Base-by-base conservation (phyloP, 331 rosid genomes). In the Rosa hybrid region DNA sequence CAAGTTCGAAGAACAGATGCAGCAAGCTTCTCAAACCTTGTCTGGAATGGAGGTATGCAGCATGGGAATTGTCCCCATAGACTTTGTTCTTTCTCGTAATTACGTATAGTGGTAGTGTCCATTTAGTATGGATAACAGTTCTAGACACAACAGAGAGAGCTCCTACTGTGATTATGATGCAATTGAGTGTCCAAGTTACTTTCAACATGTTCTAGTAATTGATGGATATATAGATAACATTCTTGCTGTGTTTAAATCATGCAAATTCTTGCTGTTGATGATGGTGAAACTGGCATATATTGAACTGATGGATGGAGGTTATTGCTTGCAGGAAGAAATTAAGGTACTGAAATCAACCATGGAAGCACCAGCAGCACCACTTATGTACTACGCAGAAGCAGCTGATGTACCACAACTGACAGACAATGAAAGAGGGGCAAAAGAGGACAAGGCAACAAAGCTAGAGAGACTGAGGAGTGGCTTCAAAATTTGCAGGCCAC, bases 381-480 rank as follows among this genome's bases (percentile, higher is more conserved):
- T 49, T 49, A 54, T 77, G 80, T 79, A 20, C 27, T n/a, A 17
- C 27, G 41, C 94, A 81, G 91, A 83, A 77, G 65, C 87, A 77
- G 88, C 53, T 74, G 80, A 76, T 12, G 72, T 85, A 45, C 77
- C 77, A 64, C 75, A 72, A 8, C 75, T 76, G 54, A 80, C 78
- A 44, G 85, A 81, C 83, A 49, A 49, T 34, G 91, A 80, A 54
- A 81, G 81, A 21, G 78, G 53, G 46, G 78, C 18, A 62, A 77
- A 81, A 77, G 77, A 94, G 87, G 86, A 83, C 84, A 89, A 86
- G 88, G 95, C 91, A 54, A 80, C 94, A 63, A 93, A 56, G 79
- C 90, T 90, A 77, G 82, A 79, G 68, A 90, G 91, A 83, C 84
- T 93, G 74, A 89, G 78, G 91, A 96, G 97, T 86, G 97, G 99